Percentiles rank a stretch among this genome's conserved stretches.
phyloP scores from a whole-genome alignment of 176 grass and related monocot species.

The Secale cereale region DNA sequence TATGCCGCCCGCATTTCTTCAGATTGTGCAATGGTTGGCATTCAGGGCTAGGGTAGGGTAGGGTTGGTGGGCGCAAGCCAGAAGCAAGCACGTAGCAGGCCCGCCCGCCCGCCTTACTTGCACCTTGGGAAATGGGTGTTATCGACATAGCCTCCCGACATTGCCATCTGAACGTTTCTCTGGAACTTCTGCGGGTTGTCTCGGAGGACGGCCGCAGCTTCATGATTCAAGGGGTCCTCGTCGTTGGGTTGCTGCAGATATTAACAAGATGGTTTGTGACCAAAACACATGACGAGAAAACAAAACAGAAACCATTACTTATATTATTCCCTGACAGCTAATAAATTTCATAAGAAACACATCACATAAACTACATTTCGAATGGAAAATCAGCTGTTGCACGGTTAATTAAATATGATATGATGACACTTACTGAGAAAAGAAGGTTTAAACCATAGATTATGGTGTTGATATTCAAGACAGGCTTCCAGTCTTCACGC shows the following conservation, averaged over 20 bases:
- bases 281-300: background rate
- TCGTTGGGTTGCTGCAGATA: conserved; percentile 73
- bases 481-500: conserved; percentile 75
- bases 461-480: conserved; percentile 64
- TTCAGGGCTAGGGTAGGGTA: background rate
- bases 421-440: conserved; percentile 38
- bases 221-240: conserved; percentile 75
- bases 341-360: too few species aligned
- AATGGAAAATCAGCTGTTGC: background rate
- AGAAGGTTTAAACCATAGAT: conserved; percentile 72
- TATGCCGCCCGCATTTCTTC: background rate
- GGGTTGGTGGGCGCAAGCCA: background rate
- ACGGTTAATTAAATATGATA: background rate
- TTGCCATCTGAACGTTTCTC: conserved; percentile 66
- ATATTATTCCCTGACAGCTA: too few species aligned
- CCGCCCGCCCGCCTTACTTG: conserved; percentile 4
- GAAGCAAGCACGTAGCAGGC: background rate
- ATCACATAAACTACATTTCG: too few species aligned
- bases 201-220: conserved; percentile 59
- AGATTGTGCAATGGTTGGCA: background rate
- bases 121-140: conserved; percentile 65
- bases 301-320: background rate
- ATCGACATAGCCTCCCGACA: conserved; percentile 66
- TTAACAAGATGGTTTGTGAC: background rate
- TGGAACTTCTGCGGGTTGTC: conserved; percentile 72